A percentile compares a stretch with the other conserved stretches of the same genome.
These are phyloP conservation scores for Vitis hybrid DNA, from an alignment of 177 flowering plant species.

Conservation along the genomic window DNA sequence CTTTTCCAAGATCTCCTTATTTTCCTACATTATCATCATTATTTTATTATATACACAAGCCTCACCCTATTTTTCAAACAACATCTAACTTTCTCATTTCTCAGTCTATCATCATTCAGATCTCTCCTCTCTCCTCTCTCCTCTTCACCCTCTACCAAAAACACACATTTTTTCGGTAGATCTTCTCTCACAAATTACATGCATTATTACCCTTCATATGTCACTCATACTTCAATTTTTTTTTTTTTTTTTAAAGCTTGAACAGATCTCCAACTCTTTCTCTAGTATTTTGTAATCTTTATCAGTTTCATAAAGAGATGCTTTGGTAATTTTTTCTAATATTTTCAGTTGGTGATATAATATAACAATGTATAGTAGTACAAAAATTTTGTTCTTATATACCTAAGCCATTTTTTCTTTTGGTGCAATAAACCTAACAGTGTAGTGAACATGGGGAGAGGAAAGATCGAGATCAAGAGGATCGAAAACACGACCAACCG, in stretches of 20 bases:
- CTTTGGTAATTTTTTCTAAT: background rate
- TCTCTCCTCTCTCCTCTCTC: background rate
- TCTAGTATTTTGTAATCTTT: background rate
- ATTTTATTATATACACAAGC: too few species aligned
- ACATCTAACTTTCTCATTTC: background rate
- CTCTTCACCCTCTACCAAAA: background rate
- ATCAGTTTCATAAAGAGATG: background rate
- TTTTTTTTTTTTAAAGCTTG: background rate
- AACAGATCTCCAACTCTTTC: background rate
- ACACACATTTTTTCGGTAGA: background rate
- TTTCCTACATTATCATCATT: too few species aligned
- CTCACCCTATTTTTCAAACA: too few species aligned
- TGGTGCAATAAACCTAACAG: background rate
- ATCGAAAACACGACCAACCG: slow-evolving; percentile 54
- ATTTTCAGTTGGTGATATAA: background rate
- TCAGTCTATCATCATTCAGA: too few species aligned
- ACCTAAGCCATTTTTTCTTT: background rate
- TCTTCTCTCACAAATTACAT: background rate
- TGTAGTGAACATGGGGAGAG: slow-evolving; percentile 36
- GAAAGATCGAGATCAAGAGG: slow-evolving; percentile 54
- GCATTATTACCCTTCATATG: background rate
- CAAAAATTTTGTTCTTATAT: too few species aligned
- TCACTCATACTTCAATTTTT: background rate
- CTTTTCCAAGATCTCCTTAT: too few species aligned
- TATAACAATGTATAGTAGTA: too few species aligned